Evolutionary conservation across 345 rosid genomes (phyloP), one percentile per base, ranked within the genome.

Genomic region (Brassica cretica): DNA sequence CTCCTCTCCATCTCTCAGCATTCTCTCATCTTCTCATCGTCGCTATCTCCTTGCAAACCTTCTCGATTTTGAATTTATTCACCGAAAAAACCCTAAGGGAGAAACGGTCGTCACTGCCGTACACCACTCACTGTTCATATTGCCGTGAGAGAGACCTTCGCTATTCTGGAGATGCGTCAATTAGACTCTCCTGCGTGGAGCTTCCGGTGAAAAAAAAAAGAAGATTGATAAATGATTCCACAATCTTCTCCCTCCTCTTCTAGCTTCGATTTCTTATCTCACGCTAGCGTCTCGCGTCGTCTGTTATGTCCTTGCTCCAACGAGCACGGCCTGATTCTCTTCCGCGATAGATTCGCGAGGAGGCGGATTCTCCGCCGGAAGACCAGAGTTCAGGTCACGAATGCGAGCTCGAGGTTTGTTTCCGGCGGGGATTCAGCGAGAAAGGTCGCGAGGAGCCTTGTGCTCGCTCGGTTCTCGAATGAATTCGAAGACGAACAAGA

Each of bases 261-360:
- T 62, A 81, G 78, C 75, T 81, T 78, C 70, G 24, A 35, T 63
- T 74, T 80, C 81, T 72, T 78, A 6, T 60, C 64, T 6, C 71
- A 39, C 25, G 41, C 46, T 67, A 11, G 32, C 14, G 73, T 67
- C 41, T 46, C 82, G 5, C 75, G 73, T 16, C 76, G 58, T 65
- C 53, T 77, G 5, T 75, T 85, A 8, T 87, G 89, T 63, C 86
- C 86, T 16, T 87, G 87, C 76, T 85, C 86, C 37, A 85, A 85
- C 81, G 79, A 79, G 39, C 69, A 69, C 65, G 64, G 60, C 49
- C n/a, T 71, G 64, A 66, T 51, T 55, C 74, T 74, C 21, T 76
- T 74, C 78, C 72, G 51, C 24, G 67, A 71, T 75, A 79, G 83
- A 1, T 75, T 80, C 69, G 18, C 73, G 3, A 75, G 37, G 80